phyloP scores from a whole-genome alignment of 176 grass and related monocot species.

The Phoenix roebelenii region DNA sequence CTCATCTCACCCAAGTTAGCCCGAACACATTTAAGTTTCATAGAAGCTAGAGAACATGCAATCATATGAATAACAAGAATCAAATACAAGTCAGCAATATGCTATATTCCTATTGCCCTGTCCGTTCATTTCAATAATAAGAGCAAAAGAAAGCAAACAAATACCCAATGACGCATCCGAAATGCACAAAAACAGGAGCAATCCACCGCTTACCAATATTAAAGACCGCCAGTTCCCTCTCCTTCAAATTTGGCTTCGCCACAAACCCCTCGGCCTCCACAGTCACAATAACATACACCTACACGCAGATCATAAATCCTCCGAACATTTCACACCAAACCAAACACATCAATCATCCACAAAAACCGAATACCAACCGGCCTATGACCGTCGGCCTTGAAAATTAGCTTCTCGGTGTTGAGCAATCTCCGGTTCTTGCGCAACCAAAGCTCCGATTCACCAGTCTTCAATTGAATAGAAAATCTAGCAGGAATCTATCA shows the following conservation, averaged over 20 bases:
- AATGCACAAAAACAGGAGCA: neutral
- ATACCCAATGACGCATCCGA: too few species aligned
- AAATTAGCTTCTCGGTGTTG: conserved; percentile 87
- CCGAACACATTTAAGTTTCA: too few species aligned
- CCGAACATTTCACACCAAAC: neutral
- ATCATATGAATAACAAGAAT: too few species aligned
- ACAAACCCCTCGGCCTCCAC: conserved; percentile 66
- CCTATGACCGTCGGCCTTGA: conserved; percentile 40
- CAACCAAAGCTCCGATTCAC: conserved; percentile 14
- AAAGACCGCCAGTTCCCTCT: conserved; percentile 63
- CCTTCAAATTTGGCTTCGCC: conserved; percentile 33
- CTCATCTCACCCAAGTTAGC: too few species aligned
- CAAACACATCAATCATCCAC: too few species aligned
- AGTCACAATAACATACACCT: conserved; percentile 65
- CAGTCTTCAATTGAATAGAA: conserved; percentile 33
- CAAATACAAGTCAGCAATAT: too few species aligned
- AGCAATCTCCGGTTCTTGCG: conserved; percentile 77
- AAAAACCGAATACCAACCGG: conserved; percentile 20
- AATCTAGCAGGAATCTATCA: conserved; percentile 74
- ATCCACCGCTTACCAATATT: conserved; percentile 53
- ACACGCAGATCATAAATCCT: conserved; percentile 4
- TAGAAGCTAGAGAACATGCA: too few species aligned
- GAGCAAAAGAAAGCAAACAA: too few species aligned
- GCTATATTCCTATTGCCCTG: too few species aligned
- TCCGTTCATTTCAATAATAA: too few species aligned